A percentile compares a stretch with the other conserved stretches of the same genome.
Evolutionary conservation across 805 yeast species (phyloP).

Genomic region (Starmerella etchellsii): DNA sequence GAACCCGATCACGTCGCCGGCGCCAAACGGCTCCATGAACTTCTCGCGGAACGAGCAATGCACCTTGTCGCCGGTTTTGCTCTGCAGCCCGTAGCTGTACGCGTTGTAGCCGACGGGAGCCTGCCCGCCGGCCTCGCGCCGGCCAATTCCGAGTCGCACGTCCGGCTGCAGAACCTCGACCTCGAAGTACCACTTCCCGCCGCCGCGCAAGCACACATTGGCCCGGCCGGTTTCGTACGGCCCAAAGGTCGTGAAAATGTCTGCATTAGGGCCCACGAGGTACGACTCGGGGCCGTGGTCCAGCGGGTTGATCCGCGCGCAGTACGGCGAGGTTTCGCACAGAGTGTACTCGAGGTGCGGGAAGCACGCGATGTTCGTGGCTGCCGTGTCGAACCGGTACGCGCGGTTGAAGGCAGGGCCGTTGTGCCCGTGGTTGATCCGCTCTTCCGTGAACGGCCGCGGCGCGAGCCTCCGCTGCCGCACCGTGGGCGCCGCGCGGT

Average conservation of each 20-base stretch:
- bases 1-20: conserved; percentile 79
- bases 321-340: conserved; percentile 12
- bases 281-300: conserved; percentile 9
- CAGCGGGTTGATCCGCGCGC: conserved; percentile 10
- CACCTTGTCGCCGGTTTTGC: conserved; percentile 54
- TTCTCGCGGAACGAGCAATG: conserved; percentile 58
- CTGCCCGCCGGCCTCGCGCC: conserved; percentile 80
- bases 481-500: conserved; percentile 3
- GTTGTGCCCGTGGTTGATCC: background rate
- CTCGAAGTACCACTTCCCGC: conserved; percentile 75
- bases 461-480: conserved; percentile 6
- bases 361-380: conserved; percentile 8
- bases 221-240: conserved; percentile 78
- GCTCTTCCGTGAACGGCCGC: conserved; percentile 1
- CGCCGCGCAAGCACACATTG: conserved; percentile 52
- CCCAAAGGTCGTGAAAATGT: conserved; percentile 39
- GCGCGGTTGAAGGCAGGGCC: conserved; percentile 11
- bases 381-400: conserved; percentile 14
- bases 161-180: conserved; percentile 41
- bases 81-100: conserved; percentile 84
- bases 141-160: conserved; percentile 68
- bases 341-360: conserved; percentile 14
- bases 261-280: conserved; percentile 7
- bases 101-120: conserved; percentile 95
- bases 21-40: conserved; percentile 45